Base-by-base conservation (phyloP, 768 basidiomycete genomes). In the Coprinopsis marcescibilis region DNA sequence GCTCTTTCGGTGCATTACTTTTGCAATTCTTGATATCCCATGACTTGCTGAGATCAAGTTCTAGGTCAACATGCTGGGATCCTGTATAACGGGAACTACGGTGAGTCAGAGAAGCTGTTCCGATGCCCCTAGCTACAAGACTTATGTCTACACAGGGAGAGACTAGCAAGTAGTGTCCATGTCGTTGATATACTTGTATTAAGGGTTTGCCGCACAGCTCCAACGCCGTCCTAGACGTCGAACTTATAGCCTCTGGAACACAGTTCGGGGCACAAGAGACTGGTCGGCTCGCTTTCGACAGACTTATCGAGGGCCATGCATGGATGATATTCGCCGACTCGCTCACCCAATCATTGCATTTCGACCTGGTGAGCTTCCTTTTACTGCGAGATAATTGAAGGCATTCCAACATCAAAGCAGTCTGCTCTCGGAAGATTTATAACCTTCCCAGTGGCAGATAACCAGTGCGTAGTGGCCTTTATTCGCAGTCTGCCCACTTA, bases 11-110 rank as follows among this genome's bases (percentile, higher is more conserved):
- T 68, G 52, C 52, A 60, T 48, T n/a, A n/a, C n/a, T n/a, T n/a
- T n/a, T n/a, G n/a, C n/a, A n/a, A n/a, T n/a, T n/a, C n/a, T n/a
- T n/a, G n/a, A n/a, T n/a, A n/a, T n/a, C n/a, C n/a, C n/a, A n/a
- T n/a, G n/a, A n/a, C n/a, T n/a, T n/a, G n/a, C n/a, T n/a, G n/a
- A n/a, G n/a, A n/a, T n/a, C n/a, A n/a, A n/a, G n/a, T n/a, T n/a
- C 15, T 34, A 72, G 71, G 67, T 15, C 73, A 85, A 59, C 85
- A 86, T 59, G 61, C 55, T 15, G 83, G 83, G 15, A 67, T 84
- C n/a, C 60, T 83, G 3, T 85, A 84, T 56, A 83, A 80, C 41
- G 85, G 84, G 32, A 85, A 85, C 56, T 86, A 87, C 52, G 85
- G 74, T 69, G 15, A 55, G 67, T 58, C 3, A 10, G 12, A 3